These are phyloP conservation scores for Hericium coralloides DNA, from an alignment of 768 basidiomycete genomes.

Conservation along the genomic window DNA sequence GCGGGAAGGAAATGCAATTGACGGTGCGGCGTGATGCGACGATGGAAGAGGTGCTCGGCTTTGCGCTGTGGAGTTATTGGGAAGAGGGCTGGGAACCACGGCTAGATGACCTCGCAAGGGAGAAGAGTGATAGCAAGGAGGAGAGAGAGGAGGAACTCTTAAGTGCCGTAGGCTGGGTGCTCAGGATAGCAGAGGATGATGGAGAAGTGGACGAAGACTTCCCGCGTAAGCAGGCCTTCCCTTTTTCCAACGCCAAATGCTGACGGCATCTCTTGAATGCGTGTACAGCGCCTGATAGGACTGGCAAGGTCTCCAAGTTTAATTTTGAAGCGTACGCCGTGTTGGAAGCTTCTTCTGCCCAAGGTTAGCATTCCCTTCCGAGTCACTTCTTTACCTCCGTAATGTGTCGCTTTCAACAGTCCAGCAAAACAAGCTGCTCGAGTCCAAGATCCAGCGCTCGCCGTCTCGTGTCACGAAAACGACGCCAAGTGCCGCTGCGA, in stretches of 20 bases:
- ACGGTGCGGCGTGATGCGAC: conserved; percentile 81
- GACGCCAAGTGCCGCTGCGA: conserved; percentile 35
- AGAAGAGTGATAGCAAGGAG: conserved; percentile 26
- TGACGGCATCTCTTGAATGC: background rate
- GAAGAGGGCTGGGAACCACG: conserved; percentile 78
- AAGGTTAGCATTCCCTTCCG: conserved; percentile 35
- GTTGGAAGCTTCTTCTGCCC: conserved; percentile 61
- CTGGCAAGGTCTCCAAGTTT: conserved; percentile 79
- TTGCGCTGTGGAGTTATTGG: conserved; percentile 88
- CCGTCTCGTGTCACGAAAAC: conserved; percentile 47
- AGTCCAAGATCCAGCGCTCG: conserved; percentile 73
- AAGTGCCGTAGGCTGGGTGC: conserved; percentile 82
- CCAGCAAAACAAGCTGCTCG: conserved; percentile 72
- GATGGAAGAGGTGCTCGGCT: conserved; percentile 94
- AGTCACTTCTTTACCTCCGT: background rate
- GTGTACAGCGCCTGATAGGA: conserved; percentile 78
- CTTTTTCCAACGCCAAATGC: too few relatives aligned
- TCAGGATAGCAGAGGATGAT: conserved; percentile 92
- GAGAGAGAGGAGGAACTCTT: conserved; percentile 55
- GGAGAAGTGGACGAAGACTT: conserved; percentile 99
- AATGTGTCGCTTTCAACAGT: conserved; percentile 26
- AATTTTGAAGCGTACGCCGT: conserved; percentile 87
- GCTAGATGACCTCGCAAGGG: conserved; percentile 43
- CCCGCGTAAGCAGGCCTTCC: conserved; percentile 56
- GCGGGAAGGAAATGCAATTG: conserved; percentile 55